Conservation (phyloP, 768 basidiomycete genomes). For the Paxillus rubicundulus region DNA sequence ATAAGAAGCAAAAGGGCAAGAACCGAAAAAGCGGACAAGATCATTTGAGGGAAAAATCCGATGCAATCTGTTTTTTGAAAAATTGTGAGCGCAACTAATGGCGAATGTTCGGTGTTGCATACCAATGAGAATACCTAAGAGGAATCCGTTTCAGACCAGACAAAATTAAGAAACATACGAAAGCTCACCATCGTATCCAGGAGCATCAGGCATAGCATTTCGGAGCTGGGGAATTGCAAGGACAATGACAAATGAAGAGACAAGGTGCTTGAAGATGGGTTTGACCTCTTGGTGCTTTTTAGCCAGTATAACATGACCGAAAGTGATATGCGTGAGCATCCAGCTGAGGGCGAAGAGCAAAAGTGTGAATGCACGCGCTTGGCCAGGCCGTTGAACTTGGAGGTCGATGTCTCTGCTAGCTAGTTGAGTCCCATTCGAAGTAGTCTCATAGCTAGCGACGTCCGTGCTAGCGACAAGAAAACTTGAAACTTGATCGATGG, state of each 20-base stretch:
- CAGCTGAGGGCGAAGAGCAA: slow-evolving; percentile 48
- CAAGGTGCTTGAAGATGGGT: slow-evolving; percentile 37
- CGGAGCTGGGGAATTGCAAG: slow-evolving; percentile 50
- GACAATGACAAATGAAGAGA: slow-evolving; percentile 41
- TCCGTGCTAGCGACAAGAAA: slow-evolving; percentile 44
- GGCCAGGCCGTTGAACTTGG: slow-evolving; percentile 42
- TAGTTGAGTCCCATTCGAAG: slow-evolving; percentile 12
- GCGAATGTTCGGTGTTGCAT: neutral
- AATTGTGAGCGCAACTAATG: neutral
- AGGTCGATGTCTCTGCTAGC: slow-evolving; percentile 46
- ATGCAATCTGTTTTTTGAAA: slow-evolving; percentile 41
- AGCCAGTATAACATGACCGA: slow-evolving; percentile 46
- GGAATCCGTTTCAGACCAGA: neutral
- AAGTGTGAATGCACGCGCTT: slow-evolving; percentile 43
- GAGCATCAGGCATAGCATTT: slow-evolving; percentile 56
- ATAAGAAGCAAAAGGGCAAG: slow-evolving; percentile 43
- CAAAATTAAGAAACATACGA: slow-evolving; percentile 22
- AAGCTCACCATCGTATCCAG: slow-evolving; percentile 43
- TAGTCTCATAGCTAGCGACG: slow-evolving; percentile 34
- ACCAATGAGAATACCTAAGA: slow-evolving; percentile 49
- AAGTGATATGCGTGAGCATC: slow-evolving; percentile 52
- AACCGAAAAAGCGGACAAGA: slow-evolving; percentile 40
- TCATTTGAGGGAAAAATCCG: slow-evolving; percentile 60
- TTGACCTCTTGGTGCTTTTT: slow-evolving; percentile 32
- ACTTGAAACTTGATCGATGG: slow-evolving; percentile 45